Percentiles rank a stretch among this genome's conserved stretches.
These are phyloP conservation scores for Diplocarpon mali DNA, from an alignment of 2,329 filamentous ascomycete genomes.

Conservation along the genomic window DNA sequence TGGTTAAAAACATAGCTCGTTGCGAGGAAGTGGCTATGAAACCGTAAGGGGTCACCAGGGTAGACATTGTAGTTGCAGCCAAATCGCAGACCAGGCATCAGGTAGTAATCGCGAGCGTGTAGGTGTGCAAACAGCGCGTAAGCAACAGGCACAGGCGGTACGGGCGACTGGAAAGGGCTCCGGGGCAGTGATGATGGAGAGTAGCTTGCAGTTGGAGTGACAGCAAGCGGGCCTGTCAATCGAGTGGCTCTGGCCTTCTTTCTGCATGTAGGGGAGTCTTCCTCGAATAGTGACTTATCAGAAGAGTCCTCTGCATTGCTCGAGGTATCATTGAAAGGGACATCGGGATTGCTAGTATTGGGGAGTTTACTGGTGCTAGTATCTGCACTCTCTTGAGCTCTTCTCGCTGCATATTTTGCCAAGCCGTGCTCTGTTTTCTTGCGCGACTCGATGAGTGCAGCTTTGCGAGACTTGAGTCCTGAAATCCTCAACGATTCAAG, in stretches of 20 bases:
- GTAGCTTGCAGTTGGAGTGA: conserved; percentile 36
- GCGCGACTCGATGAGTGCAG: conserved; percentile 23
- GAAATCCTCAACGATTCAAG: conserved; percentile 39
- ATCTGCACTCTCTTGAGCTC: conserved; percentile 9
- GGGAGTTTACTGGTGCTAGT: not conserved
- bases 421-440: conserved; percentile 20
- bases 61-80: conserved; percentile 93
- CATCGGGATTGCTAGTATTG: conserved; percentile 4
- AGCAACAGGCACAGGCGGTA: conserved; percentile 36
- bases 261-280: conserved; percentile 1
- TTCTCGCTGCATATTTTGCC: conserved; percentile 20
- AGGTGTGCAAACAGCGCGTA: conserved; percentile 75
- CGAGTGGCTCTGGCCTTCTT: conserved; percentile 26
- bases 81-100: conserved; percentile 86
- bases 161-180: conserved; percentile 17
- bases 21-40: conserved; percentile 88
- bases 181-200: conserved; percentile 26
- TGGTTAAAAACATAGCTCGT: conserved; percentile 82
- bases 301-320: conserved; percentile 3
- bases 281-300: conserved; percentile 18
- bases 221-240: conserved; percentile 23
- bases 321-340: conserved; percentile 1
- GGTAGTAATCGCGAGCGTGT: conserved; percentile 69
- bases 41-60: conserved; percentile 86
- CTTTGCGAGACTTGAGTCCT: conserved; percentile 37